Evolutionary conservation across 108 stramenopile genomes (phyloP).

Genomic region (Skeletonema costatum): DNA sequence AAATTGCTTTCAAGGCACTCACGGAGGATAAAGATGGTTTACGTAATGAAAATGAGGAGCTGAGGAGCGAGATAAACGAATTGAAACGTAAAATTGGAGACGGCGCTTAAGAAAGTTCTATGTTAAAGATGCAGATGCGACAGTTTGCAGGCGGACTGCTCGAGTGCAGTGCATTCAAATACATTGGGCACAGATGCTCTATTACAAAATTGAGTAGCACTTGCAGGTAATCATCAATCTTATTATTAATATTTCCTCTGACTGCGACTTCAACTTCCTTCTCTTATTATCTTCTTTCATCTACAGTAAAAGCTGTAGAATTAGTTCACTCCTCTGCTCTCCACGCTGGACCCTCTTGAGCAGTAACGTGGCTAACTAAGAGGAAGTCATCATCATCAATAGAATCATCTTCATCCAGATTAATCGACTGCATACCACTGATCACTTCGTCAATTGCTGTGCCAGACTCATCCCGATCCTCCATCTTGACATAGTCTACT

Average conservation of each 20-base stretch:
- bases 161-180: no score
- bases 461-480: conserved; percentile 9
- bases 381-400: conserved; percentile 3
- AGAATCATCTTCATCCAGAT: conserved; percentile 5
- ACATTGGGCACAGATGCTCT: no score
- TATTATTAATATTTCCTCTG: no score
- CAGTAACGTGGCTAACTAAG: conserved; percentile 25
- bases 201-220: no score
- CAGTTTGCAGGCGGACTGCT: no score
- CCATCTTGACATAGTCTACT: conserved; percentile 8
- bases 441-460: conserved; percentile 3
- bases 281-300: no score
- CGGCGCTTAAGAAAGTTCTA: no score
- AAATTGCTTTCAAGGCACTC: neutral
- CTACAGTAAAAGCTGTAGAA: no score
- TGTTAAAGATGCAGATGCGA: no score
- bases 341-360: conserved; percentile 46
- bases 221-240: no score
- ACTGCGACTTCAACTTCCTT: no score
- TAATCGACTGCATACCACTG: neutral
- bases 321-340: conserved; percentile 27
- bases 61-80: no score
- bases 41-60: neutral
- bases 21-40: neutral
- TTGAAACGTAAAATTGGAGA: neutral